Evolutionary conservation across 441 rosid species (phyloP), one percentile per base, ranked within the genome.

Genomic region (Erodium chrysanthum): DNA sequence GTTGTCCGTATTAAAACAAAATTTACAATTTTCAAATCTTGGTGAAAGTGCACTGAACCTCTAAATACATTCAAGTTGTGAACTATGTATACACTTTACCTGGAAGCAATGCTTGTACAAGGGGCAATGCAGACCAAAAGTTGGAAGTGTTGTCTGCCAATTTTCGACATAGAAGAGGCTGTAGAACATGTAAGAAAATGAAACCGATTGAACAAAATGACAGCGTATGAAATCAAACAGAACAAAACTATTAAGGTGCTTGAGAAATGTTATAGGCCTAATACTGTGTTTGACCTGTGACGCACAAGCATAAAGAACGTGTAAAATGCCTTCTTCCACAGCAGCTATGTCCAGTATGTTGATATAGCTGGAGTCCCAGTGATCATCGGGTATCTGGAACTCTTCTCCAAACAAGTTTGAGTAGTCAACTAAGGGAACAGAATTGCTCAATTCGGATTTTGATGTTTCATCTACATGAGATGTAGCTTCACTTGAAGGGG

Each of bases 241-340:
- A 67, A 70, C 59, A 63, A 20, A 64, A 60, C 58, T 73, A 22
- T 58, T 20, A 7, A 64, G 48, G 66, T 48, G 65, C 25, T 63
- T 64, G 44, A 52, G 60, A 66, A 69, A 60, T 35, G 31, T 46
- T 44, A 66, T 66, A 74, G 75, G 68, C 72, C 73, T 67, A 75
- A 79, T 69, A 75, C 75, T 69, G 77, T 31, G 81, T 76, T 79
- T 76, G 78, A 90, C 96, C 96, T 90, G 88, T 76, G 94, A 88
- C 74, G 89, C 94, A 84, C 96, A 90, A 78, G 94, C 91, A 77
- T 79, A 86, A 72, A 90, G 90, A 82, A 86, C 88, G 70, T 90
- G 94, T 70, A 90, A 81, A 82, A 88, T 79, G 74, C 92, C 96
- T 82, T 90, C 96, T 83, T 90, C 96, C 71, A 86, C 89, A 8